These are phyloP conservation scores for Lotus japonicus DNA, from an alignment of 306 rosid species.

Conservation along the genomic window DNA sequence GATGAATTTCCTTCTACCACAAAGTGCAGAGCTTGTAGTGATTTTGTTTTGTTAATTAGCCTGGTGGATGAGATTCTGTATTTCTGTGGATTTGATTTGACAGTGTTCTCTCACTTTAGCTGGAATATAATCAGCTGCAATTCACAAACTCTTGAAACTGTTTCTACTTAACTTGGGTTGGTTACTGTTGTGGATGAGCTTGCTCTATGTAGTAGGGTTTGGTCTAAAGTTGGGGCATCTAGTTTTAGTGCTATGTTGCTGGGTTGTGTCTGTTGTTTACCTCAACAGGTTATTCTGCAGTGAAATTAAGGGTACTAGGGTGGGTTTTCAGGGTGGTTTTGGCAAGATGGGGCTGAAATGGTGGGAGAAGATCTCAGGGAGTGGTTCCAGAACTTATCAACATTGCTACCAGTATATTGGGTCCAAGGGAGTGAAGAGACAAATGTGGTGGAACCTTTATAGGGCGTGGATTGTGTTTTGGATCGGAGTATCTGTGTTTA, in stretches of 20 bases:
- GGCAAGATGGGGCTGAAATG: constrained; percentile 56
- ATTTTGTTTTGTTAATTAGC: constrained; percentile 18
- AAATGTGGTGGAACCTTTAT: constrained; percentile 56
- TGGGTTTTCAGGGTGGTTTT: constrained; percentile 43
- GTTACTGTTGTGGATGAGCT: constrained; percentile 64
- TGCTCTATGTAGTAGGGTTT: constrained; percentile 69
- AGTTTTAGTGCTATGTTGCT: constrained; percentile 59
- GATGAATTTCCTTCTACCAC: constrained; percentile 16
- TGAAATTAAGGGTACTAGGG: constrained; percentile 50
- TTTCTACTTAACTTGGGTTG: constrained; percentile 42
- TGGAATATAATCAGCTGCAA: constrained; percentile 38
- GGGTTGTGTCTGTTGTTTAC: constrained; percentile 58
- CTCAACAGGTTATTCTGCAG: constrained; percentile 56
- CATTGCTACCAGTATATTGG: constrained; percentile 50
- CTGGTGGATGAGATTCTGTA: constrained; percentile 46
- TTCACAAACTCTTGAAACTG: constrained; percentile 41
- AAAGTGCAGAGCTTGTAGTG: constrained; percentile 21
- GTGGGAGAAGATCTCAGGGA: constrained; percentile 54
- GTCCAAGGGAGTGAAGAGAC: constrained; percentile 39
- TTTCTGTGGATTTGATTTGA: constrained; percentile 69
- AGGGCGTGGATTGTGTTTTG: constrained; percentile 57
- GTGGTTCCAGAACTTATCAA: constrained; percentile 37
- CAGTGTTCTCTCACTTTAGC: constrained; percentile 26
- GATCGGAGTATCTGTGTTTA: constrained; percentile 47
- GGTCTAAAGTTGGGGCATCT: constrained; percentile 75